phyloP scores from a whole-genome alignment of 2,329 filamentous ascomycete species.

The Aureobasidium sp. region DNA sequence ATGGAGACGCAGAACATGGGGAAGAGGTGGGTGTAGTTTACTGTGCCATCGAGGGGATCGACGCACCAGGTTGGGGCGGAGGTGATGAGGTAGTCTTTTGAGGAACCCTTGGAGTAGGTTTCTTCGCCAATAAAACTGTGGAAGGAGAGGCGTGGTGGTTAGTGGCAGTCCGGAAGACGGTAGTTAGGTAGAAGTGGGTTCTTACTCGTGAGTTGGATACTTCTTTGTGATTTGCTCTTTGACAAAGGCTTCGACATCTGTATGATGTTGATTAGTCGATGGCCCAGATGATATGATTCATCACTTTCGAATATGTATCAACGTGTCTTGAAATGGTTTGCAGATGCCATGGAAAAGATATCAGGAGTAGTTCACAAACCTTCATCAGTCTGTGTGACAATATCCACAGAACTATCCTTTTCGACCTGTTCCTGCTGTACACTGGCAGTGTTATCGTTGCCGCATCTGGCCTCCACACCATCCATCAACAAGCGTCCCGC shows the following conservation, averaged over 20 bases:
- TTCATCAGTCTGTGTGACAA: slow-evolving; percentile 69
- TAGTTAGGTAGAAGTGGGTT: neutral
- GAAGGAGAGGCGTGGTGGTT: neutral
- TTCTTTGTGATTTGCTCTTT: slow-evolving; percentile 47
- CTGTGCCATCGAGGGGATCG: slow-evolving; percentile 69
- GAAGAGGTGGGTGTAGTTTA: slow-evolving; percentile 73
- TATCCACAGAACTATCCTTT: slow-evolving; percentile 68
- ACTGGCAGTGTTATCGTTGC: slow-evolving; percentile 30
- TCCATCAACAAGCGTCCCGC: slow-evolving; percentile 60
- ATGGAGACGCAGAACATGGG: slow-evolving; percentile 77
- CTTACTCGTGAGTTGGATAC: slow-evolving; percentile 60
- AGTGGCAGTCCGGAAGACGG: neutral
- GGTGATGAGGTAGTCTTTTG: slow-evolving; percentile 58
- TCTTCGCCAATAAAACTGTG: slow-evolving; percentile 70
- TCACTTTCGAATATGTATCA: too few relatives aligned
- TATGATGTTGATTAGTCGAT: neutral
- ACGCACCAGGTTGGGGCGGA: slow-evolving; percentile 63
- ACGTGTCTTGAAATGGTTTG: too few relatives aligned
- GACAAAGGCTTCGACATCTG: slow-evolving; percentile 66
- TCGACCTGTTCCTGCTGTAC: slow-evolving; percentile 35
- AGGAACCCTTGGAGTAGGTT: slow-evolving; percentile 59
- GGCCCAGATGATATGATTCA: neutral
- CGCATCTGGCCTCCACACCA: slow-evolving; percentile 50
- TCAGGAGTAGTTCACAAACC: slow-evolving; percentile 36
- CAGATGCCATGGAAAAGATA: neutral